These are phyloP conservation scores for Boechera retrofracta DNA, from an alignment of 345 rosid species.

Conservation along the genomic window DNA sequence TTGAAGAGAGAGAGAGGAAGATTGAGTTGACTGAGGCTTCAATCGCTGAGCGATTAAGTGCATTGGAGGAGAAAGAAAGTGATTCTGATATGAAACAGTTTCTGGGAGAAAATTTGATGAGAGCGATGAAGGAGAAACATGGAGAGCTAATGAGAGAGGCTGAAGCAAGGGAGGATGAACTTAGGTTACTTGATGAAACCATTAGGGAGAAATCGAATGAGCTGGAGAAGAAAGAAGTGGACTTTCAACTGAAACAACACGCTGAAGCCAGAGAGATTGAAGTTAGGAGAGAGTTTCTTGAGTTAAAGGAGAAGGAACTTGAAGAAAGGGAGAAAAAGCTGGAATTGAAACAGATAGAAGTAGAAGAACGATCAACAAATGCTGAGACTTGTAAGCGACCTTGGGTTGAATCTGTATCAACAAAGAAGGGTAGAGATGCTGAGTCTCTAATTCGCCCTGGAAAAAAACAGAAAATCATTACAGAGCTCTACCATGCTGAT, in stretches of 20 bases:
- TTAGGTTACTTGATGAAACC: not conserved
- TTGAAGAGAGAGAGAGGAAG: slow-evolving; percentile 18
- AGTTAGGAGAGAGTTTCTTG: not conserved
- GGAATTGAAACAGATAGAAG: slow-evolving; percentile 1
- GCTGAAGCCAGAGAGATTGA: slow-evolving; percentile 7
- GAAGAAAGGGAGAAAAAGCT: slow-evolving; percentile 3
- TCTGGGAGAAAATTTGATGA: not conserved
- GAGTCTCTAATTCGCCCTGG: slow-evolving; percentile 27
- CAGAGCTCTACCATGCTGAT: not conserved
- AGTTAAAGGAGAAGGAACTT: slow-evolving; percentile 16
- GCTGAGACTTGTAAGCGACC: not conserved
- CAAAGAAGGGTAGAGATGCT: not conserved
- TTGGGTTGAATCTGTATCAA: not conserved
- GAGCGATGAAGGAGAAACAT: not conserved
- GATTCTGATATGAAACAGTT: slow-evolving; percentile 17
- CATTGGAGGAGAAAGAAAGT: slow-evolving; percentile 7
- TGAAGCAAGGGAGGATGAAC: slow-evolving; percentile 28
- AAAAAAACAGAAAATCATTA: not conserved
- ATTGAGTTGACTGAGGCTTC: slow-evolving; percentile 3
- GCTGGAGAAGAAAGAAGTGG: slow-evolving; percentile 24
- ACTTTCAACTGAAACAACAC: slow-evolving; percentile 4
- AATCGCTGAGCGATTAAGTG: not conserved
- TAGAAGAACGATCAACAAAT: not conserved
- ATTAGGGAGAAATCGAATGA: not conserved
- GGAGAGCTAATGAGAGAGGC: slow-evolving; percentile 13